Evolutionary conservation across 2,329 filamentous ascomycete genomes (phyloP), one percentile per base, ranked within the genome.

Genomic region (Pestalotiopsis fici): DNA sequence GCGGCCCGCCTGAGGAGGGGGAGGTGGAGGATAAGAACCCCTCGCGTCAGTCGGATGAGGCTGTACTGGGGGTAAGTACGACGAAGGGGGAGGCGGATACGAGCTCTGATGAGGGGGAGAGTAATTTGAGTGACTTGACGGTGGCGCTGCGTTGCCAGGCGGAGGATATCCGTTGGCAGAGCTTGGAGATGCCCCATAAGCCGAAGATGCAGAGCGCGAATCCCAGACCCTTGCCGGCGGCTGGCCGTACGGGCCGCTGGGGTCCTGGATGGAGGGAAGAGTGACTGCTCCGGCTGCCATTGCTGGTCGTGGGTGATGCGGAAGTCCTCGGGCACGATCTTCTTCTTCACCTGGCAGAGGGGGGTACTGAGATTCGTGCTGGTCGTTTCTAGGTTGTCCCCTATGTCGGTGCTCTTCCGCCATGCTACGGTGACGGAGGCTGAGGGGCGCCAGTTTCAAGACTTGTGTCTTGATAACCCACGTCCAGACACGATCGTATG

Each of bases 261-360:
- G 76, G 72, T 86, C 85, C 65, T 86, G 80, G 65, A 87, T 86
- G 21, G 85, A 82, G 1, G 85, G 85, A 39, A 86, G 77, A 68
- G 81, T 85, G 67, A 85, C 80, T 67, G 80, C 78, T 56, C 71
- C 70, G 62, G 80, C 75, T 64, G 83, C 81, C 81, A 85, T 85
- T 71, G 71, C 78, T 71, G 78, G 73, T 67, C 74, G 73, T 69
- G 73, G 65, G 65, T 71, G 75, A 69, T 72, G 77, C 59, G 68
- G 74, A 68, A 71, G 72, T 43, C 69, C 68, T 73, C 77, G 79
- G 57, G 78, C 76, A 59, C 77, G 74, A 69, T 80, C 79, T 69
- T 84, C 82, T 66, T 80, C 81, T 67, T 81, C 80, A 66, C 80
- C 80, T 61, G 82, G 79, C 68, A 79, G 75, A 13, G 79, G 78